Conservation (phyloP, 805 yeast genomes). For the Wickerhamomyces mucosus region DNA sequence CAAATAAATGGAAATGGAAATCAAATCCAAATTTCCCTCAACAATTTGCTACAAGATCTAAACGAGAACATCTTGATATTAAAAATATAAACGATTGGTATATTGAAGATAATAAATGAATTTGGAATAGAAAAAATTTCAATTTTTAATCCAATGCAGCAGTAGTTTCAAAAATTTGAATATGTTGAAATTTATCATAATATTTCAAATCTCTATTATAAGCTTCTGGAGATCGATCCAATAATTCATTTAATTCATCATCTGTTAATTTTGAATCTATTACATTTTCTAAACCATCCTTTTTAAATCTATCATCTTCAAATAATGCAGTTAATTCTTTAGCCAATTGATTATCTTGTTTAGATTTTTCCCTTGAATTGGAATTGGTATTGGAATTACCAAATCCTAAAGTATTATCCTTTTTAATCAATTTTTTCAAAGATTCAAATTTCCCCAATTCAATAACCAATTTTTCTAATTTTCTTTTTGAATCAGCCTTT, state of each 20-base stretch:
- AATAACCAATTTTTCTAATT: constrained; percentile 66
- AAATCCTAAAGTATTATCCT: constrained; percentile 17
- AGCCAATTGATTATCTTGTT: too few relatives aligned
- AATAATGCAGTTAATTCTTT: constrained; percentile 32
- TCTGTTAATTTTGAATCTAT: constrained; percentile 15
- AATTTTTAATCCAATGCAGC: constrained; percentile 15
- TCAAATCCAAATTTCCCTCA: constrained; percentile 10
- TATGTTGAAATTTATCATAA: constrained; percentile 22
- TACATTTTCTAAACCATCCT: constrained; percentile 19
- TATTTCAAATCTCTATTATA: constrained; percentile 23
- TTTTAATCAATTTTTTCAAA: constrained; percentile 27
- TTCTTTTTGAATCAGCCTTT: constrained; percentile 72
- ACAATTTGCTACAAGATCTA: constrained; percentile 8
- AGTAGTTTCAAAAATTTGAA: constrained; percentile 30
- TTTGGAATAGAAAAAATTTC: too few relatives aligned
- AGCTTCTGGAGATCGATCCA: constrained; percentile 37
- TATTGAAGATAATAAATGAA: neutral
- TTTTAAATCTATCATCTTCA: constrained; percentile 30
- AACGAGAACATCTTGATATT: constrained; percentile 12
- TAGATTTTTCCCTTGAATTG: constrained; percentile 20
- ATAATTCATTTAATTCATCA: constrained; percentile 38
- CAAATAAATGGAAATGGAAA: constrained; percentile 20
- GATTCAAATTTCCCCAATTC: constrained; percentile 51
- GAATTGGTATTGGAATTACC: constrained; percentile 10
- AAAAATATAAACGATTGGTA: constrained; percentile 4